These are phyloP conservation scores for Mycena rebaudengoi DNA, from an alignment of 768 basidiomycete genomes.

Conservation along the genomic window DNA sequence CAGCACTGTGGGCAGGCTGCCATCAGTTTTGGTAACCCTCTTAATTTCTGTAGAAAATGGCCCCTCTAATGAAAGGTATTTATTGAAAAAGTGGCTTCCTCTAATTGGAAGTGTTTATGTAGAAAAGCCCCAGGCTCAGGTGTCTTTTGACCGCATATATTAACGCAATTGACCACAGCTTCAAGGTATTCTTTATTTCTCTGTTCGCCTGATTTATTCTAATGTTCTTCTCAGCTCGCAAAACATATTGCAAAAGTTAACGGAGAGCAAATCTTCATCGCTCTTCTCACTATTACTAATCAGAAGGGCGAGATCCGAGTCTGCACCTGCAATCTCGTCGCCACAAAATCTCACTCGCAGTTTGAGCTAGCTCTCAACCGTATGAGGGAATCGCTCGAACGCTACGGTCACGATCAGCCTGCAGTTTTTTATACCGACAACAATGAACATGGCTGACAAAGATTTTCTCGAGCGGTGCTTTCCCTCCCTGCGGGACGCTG, in stretches of 20 bases:
- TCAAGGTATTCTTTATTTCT: not conserved
- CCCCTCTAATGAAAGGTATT: too few relatives aligned
- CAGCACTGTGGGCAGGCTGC: too few relatives aligned
- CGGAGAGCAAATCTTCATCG: not conserved
- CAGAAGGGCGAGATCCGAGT: slow-evolving; percentile 10
- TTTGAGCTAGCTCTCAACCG: slow-evolving; percentile 4
- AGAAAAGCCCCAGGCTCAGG: too few relatives aligned
- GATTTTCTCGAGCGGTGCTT: slow-evolving; percentile 22
- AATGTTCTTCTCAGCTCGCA: not conserved
- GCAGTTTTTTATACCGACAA: slow-evolving; percentile 25
- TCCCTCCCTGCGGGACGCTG: slow-evolving; percentile 29
- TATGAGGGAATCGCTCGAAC: not conserved
- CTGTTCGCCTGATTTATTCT: not conserved
- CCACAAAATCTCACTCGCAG: slow-evolving; percentile 40
- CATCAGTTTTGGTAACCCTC: too few relatives aligned
- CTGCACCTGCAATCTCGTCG: slow-evolving; percentile 29
- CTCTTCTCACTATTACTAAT: not conserved
- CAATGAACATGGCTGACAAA: slow-evolving; percentile 31
- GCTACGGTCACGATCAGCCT: slow-evolving; percentile 16
- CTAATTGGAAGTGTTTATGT: too few relatives aligned
- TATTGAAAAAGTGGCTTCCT: too few relatives aligned
- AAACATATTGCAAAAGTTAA: slow-evolving; percentile 4
- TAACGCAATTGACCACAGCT: not conserved
- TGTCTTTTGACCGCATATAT: not conserved
- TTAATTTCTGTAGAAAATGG: too few relatives aligned